Evolutionary conservation across 2,329 filamentous ascomycete genomes (phyloP).

Genomic region (Pseudocercospora macadamiae): DNA sequence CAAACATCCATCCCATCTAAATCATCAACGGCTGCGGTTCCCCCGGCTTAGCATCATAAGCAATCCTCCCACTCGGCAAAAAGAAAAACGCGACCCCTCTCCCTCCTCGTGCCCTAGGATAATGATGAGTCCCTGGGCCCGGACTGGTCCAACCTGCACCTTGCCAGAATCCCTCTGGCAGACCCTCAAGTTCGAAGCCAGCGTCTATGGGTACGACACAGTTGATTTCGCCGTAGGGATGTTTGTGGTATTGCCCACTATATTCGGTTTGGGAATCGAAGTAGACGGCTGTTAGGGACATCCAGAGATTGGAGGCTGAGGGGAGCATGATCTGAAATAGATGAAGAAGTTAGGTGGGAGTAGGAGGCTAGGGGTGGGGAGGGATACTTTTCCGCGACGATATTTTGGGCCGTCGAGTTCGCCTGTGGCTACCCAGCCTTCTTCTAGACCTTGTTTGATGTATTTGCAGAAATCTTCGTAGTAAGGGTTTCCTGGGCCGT

Average conservation of each 20-base stretch:
- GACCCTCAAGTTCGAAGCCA: conserved; percentile 56
- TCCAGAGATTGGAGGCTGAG: conserved; percentile 51
- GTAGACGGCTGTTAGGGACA: conserved; percentile 62
- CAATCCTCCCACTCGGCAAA: conserved; percentile 58
- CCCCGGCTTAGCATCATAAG: conserved; percentile 51
- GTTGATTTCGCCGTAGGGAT: conserved; percentile 39
- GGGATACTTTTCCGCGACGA: conserved; percentile 46
- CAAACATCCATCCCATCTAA: not conserved
- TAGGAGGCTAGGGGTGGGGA: not conserved
- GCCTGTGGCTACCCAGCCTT: conserved; percentile 43
- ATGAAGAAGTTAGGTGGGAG: not conserved
- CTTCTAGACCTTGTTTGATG: conserved; percentile 39
- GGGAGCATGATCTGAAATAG: conserved; percentile 48
- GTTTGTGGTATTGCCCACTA: conserved; percentile 53
- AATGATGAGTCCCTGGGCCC: conserved; percentile 60
- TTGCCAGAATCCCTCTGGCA: conserved; percentile 54
- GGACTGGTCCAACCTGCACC: conserved; percentile 60
- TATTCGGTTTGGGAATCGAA: conserved; percentile 57
- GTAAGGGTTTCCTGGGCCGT: conserved; percentile 41
- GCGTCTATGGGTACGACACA: conserved; percentile 48
- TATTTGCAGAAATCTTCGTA: conserved; percentile 42
- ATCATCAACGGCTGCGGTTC: conserved; percentile 29
- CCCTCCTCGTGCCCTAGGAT: conserved; percentile 56
- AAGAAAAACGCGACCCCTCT: conserved; percentile 59
- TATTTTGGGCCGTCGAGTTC: conserved; percentile 50